These are phyloP conservation scores for Pezicula rhizophila DNA, from an alignment of 2,329 filamentous ascomycete species.

Conservation along the genomic window DNA sequence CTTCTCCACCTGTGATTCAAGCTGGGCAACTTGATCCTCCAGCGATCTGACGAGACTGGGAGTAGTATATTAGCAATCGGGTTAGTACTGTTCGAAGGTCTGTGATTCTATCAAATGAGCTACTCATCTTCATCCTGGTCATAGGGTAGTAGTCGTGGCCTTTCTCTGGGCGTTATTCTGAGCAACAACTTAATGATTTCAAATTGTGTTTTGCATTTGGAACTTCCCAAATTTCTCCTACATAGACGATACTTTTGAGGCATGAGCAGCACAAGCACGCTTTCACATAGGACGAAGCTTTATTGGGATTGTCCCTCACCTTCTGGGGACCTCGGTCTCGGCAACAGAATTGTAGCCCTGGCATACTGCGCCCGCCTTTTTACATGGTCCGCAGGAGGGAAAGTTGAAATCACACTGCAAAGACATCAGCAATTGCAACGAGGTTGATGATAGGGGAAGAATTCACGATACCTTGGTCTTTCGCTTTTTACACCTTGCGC, in stretches of 20 bases:
- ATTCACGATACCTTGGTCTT: conserved; percentile 1
- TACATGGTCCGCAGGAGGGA: conserved; percentile 2
- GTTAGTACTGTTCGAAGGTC: background rate
- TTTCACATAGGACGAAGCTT: background rate
- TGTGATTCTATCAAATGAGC: too few species aligned
- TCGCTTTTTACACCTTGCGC: conserved; percentile 3
- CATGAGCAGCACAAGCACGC: too few species aligned
- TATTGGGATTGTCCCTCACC: background rate
- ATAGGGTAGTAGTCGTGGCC: too few species aligned
- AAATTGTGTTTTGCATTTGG: too few species aligned
- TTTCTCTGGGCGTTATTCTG: too few species aligned
- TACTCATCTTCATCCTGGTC: too few species aligned
- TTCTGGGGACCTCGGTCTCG: background rate
- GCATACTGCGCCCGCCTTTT: conserved; percentile 1
- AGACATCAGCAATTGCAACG: background rate
- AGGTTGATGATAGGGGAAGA: too few species aligned
- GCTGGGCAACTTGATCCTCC: conserved; percentile 1
- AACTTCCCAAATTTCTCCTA: too few species aligned
- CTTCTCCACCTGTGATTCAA: background rate
- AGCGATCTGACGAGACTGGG: background rate
- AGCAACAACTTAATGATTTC: too few species aligned
- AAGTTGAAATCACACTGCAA: conserved; percentile 1
- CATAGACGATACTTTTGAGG: too few species aligned
- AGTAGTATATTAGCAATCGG: too few species aligned
- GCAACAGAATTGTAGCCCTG: background rate